phyloP scores from a whole-genome alignment of 768 basidiomycete species.

The Punctularia strigosozonata region DNA sequence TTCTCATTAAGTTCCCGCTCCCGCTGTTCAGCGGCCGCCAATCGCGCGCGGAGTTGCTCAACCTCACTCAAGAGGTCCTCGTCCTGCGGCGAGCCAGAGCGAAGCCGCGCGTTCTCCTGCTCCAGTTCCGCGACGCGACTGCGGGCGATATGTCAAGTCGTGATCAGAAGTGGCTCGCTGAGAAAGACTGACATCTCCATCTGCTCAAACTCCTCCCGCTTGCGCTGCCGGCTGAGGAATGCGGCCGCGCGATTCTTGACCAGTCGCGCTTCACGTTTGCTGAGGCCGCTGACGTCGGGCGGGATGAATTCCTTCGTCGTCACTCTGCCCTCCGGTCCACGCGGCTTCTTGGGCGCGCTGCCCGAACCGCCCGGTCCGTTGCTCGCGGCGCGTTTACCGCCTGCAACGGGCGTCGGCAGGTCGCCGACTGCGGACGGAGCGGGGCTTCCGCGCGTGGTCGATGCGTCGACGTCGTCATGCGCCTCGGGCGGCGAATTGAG shows the following conservation, averaged over 20 bases:
- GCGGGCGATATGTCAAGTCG: conserved; percentile 4
- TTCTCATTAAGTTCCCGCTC: conserved; percentile 56
- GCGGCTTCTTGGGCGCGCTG: conserved; percentile 30
- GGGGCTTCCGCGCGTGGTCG: neutral
- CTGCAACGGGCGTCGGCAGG: conserved; percentile 15
- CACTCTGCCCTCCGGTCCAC: conserved; percentile 34
- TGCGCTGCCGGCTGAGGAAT: conserved; percentile 83
- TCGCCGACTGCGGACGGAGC: conserved; percentile 17
- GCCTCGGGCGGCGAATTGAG: conserved; percentile 21
- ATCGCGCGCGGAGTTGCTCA: conserved; percentile 53
- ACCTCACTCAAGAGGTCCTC: conserved; percentile 38
- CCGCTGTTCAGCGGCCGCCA: conserved; percentile 53
- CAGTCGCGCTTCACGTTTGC: conserved; percentile 83
- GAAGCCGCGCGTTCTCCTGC: conserved; percentile 70
- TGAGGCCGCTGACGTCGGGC: conserved; percentile 78
- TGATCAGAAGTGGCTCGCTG: neutral
- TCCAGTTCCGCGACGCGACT: conserved; percentile 80
- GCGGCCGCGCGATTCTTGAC: conserved; percentile 90
- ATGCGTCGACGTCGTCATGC: too few species aligned
- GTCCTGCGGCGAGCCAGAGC: conserved; percentile 33
- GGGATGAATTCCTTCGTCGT: conserved; percentile 77
- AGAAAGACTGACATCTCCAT: conserved; percentile 72
- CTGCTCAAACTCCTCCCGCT: conserved; percentile 83
- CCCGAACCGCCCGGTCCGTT: conserved; percentile 15
- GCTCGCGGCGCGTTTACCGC: conserved; percentile 20